These are phyloP conservation scores for Starmera caribaea DNA, from an alignment of 805 yeast genomes.

Conservation along the genomic window DNA sequence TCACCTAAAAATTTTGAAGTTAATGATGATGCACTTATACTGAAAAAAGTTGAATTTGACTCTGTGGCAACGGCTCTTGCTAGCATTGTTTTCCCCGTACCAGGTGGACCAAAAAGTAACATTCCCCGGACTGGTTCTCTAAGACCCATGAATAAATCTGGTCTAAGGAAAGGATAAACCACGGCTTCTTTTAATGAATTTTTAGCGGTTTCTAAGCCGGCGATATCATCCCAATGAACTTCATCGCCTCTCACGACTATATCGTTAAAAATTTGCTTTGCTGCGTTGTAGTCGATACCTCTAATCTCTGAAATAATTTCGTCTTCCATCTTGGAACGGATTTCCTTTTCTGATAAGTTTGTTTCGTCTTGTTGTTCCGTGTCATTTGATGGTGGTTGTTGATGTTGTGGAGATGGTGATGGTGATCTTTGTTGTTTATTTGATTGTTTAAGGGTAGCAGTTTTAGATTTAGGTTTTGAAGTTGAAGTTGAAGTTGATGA, in stretches of 20 bases:
- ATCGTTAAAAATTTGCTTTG: constrained; percentile 79
- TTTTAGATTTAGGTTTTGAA: constrained; percentile 1
- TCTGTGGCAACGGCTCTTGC: constrained; percentile 98
- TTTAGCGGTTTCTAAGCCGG: constrained; percentile 85
- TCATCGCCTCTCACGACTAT: constrained; percentile 88
- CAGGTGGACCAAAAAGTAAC: constrained; percentile 96
- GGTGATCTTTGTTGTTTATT: too few species aligned
- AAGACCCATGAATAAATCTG: constrained; percentile 84
- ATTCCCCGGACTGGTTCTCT: constrained; percentile 96
- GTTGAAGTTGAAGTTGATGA: constrained; percentile 1
- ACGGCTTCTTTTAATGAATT: constrained; percentile 88
- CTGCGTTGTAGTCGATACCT: constrained; percentile 76
- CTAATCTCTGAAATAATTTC: constrained; percentile 19
- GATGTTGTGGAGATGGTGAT: not conserved
- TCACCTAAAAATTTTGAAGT: constrained; percentile 80
- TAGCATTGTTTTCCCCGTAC: constrained; percentile 96
- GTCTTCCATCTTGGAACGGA: constrained; percentile 19
- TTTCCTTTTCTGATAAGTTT: constrained; percentile 18
- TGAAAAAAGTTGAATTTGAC: constrained; percentile 86
- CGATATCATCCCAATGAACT: constrained; percentile 94
- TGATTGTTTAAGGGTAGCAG: not conserved
- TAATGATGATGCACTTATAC: constrained; percentile 84
- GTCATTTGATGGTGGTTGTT: not conserved
- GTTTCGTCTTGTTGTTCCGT: constrained; percentile 6
- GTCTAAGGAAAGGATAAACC: constrained; percentile 91